phyloP scores from a whole-genome alignment of 2,329 filamentous ascomycete genomes.

The Fusarium coicis region DNA sequence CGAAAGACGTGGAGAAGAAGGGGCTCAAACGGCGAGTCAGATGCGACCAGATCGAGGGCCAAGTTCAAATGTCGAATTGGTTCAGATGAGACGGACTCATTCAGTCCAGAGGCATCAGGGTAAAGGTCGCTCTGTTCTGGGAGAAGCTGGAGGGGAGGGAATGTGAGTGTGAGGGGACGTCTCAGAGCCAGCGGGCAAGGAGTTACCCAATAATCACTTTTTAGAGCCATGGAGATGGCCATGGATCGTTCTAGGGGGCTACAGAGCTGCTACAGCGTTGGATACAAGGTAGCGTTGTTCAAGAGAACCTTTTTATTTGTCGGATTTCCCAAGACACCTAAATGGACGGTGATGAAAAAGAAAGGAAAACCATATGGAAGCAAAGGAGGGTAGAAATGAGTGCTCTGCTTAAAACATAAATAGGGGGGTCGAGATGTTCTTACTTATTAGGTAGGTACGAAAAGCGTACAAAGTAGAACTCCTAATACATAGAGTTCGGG shows the following conservation, averaged over 20 bases:
- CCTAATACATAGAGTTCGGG: background rate
- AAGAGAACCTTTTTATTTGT: slow-evolving; percentile 2
- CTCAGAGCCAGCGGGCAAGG: slow-evolving; percentile 24
- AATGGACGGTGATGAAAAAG: slow-evolving; percentile 1
- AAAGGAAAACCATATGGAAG: slow-evolving; percentile 11
- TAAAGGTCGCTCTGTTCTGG: slow-evolving; percentile 3
- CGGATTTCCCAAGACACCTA: background rate
- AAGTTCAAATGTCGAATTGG: slow-evolving; percentile 34
- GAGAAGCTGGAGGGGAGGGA: slow-evolving; percentile 2
- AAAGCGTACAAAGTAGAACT: background rate
- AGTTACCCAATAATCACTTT: slow-evolving; percentile 3
- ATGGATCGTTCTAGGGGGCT: slow-evolving; percentile 19
- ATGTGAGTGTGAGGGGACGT: slow-evolving; percentile 1
- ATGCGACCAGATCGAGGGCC: slow-evolving; percentile 33
- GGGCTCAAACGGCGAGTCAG: slow-evolving; percentile 35
- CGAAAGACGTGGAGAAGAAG: slow-evolving; percentile 30
- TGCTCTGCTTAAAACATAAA: slow-evolving; percentile 1
- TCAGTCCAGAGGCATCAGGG: slow-evolving; percentile 23
- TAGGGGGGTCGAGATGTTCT: background rate
- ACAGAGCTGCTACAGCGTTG: slow-evolving; percentile 4
- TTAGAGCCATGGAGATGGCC: background rate
- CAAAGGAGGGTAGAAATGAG: slow-evolving; percentile 21
- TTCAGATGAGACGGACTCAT: slow-evolving; percentile 26
- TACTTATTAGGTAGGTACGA: background rate
- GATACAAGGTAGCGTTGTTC: background rate